Percentiles rank a stretch among this genome's conserved stretches.
phyloP scores from a whole-genome alignment of 2,329 filamentous ascomycete genomes.

The Niveomyces coronatus region DNA sequence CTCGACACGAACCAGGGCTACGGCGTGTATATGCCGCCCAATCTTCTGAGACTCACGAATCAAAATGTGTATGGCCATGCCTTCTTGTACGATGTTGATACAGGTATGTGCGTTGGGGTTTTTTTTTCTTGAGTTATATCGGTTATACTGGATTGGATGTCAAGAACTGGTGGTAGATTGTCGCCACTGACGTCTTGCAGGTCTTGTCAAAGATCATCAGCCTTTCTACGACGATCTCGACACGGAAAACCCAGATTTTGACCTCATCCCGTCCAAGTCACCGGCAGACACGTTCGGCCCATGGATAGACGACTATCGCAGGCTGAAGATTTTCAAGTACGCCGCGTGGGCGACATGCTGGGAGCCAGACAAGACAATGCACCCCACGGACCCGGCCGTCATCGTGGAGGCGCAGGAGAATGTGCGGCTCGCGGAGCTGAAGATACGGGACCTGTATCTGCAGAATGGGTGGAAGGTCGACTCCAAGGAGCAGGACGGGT shows the following conservation, averaged over 20 bases:
- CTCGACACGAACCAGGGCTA: neutral
- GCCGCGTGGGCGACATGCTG: neutral
- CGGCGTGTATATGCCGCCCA: neutral
- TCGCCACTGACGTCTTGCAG: no score
- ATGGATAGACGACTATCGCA: neutral
- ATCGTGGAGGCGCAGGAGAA: neutral
- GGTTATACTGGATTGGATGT: no score
- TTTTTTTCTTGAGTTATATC: neutral
- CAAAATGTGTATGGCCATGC: neutral
- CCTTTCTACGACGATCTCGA: neutral
- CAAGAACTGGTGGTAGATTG: no score
- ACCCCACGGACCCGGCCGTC: neutral
- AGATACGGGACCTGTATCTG: neutral
- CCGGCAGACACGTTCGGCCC: neutral
- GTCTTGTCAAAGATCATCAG: neutral
- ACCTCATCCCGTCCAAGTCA: neutral
- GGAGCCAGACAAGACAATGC: neutral
- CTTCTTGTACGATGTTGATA: neutral
- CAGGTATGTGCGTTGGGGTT: neutral
- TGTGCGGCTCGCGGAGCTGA: neutral
- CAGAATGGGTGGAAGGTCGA: neutral
- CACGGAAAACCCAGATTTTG: neutral
- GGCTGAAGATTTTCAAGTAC: slow-evolving; percentile 1
- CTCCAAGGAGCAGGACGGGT: neutral
- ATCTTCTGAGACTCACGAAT: neutral